These are phyloP conservation scores for Zychaea mexicana DNA, from an alignment of 371 early-diverging fungal genomes.

Conservation along the genomic window DNA sequence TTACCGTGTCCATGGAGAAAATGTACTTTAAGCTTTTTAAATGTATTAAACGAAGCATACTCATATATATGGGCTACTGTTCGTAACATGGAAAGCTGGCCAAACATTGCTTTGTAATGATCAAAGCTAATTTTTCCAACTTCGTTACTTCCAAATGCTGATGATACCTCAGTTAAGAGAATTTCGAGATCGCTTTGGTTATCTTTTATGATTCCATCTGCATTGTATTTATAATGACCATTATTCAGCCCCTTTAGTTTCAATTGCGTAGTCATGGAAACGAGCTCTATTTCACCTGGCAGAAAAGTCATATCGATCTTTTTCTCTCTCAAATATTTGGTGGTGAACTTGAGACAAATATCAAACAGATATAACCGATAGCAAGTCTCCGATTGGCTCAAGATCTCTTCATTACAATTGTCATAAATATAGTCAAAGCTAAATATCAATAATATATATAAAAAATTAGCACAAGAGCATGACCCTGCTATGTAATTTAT, in stretches of 20 bases:
- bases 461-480: slow-evolving; percentile 18
- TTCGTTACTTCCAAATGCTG: slow-evolving; percentile 13
- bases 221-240: not conserved
- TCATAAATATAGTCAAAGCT: slow-evolving; percentile 24
- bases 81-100: slow-evolving; percentile 29
- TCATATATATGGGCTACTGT: slow-evolving; percentile 23
- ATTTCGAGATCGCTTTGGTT: not conserved
- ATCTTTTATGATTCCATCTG: not conserved
- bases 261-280: too few relatives aligned
- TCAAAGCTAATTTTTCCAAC: slow-evolving; percentile 20
- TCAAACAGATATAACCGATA: slow-evolving; percentile 30
- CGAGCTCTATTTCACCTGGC: slow-evolving; percentile 26
- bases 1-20: slow-evolving; percentile 33
- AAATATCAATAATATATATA: slow-evolving; percentile 13
- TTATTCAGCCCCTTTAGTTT: slow-evolving; percentile 1
- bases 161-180: not conserved
- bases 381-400: slow-evolving; percentile 27
- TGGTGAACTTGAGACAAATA: slow-evolving; percentile 18
- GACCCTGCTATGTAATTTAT: slow-evolving; percentile 1
- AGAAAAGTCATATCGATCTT: slow-evolving; percentile 21
- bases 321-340: slow-evolving; percentile 20
- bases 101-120: slow-evolving; percentile 32
- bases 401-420: slow-evolving; percentile 16
- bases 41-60: slow-evolving; percentile 26
- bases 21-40: slow-evolving; percentile 22